These are phyloP conservation scores for Colletotrichum salicis DNA, from an alignment of 2,329 filamentous ascomycete genomes.

Conservation along the genomic window DNA sequence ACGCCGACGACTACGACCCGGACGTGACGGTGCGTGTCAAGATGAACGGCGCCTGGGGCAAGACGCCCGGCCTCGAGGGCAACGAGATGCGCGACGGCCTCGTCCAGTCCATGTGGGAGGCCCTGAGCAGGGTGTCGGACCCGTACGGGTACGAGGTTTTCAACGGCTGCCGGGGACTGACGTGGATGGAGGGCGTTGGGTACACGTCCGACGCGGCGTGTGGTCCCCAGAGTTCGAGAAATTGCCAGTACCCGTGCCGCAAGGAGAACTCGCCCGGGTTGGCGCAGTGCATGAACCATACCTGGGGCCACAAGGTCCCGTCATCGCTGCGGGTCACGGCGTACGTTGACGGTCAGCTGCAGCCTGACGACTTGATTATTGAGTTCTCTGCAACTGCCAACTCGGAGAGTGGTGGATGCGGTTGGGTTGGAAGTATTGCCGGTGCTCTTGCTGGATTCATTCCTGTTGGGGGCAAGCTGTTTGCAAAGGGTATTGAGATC, in stretches of 20 bases:
- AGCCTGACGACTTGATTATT: slow-evolving; percentile 34
- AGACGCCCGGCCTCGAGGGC: slow-evolving; percentile 16
- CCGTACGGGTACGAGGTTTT: slow-evolving; percentile 33
- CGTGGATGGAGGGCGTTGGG: slow-evolving; percentile 32
- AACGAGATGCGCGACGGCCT: slow-evolving; percentile 37
- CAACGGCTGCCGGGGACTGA: slow-evolving; percentile 30
- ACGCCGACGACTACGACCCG: slow-evolving; percentile 9
- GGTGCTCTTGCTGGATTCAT: slow-evolving; percentile 30
- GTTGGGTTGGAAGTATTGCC: slow-evolving; percentile 23
- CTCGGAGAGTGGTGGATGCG: slow-evolving; percentile 26
- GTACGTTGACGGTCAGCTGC: slow-evolving; percentile 34
- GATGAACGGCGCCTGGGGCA: slow-evolving; percentile 36
- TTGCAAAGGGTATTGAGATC: slow-evolving; percentile 28
- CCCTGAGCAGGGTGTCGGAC: slow-evolving; percentile 18
- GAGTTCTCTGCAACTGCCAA: slow-evolving; percentile 25
- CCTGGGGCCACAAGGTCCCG: slow-evolving; percentile 35
- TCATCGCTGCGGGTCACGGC: slow-evolving; percentile 32
- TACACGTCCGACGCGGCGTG: slow-evolving; percentile 20
- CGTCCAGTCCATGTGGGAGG: slow-evolving; percentile 34
- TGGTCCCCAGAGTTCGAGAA: slow-evolving; percentile 11
- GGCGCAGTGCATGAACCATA: slow-evolving; percentile 32
- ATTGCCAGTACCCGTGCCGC: slow-evolving; percentile 24
- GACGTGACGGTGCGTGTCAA: slow-evolving; percentile 33
- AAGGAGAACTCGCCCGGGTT: slow-evolving; percentile 24
- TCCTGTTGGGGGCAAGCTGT: slow-evolving; percentile 23